Evolutionary conservation across 352 stramenopile species (phyloP).

Genomic region (Phytophthora idaei): DNA sequence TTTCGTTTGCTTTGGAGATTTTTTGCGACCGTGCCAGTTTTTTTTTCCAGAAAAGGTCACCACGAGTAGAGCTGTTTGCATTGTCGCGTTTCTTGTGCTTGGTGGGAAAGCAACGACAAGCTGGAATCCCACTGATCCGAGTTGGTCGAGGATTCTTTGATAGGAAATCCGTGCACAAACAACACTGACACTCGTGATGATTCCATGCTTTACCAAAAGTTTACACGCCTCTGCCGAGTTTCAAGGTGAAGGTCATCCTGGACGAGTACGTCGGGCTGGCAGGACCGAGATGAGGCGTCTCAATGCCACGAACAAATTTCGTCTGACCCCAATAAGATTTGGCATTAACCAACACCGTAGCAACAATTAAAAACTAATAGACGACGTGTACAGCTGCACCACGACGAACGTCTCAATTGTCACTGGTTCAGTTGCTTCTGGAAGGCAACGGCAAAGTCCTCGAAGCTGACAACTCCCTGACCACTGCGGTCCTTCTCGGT

Average conservation of each 20-base stretch:
- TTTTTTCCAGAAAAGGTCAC: slow-evolving; percentile 39
- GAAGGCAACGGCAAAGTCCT: slow-evolving; percentile 50
- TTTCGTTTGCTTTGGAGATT: not conserved
- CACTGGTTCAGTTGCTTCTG: slow-evolving; percentile 4
- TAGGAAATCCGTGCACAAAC: slow-evolving; percentile 37
- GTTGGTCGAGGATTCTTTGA: slow-evolving; percentile 21
- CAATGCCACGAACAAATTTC: no score
- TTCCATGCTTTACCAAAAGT: no score
- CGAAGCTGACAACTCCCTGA: slow-evolving; percentile 46
- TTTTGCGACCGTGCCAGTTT: slow-evolving; percentile 19
- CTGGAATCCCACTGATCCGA: slow-evolving; percentile 29
- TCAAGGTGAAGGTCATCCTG: no score
- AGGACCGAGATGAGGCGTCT: no score
- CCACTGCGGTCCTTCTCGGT: slow-evolving; percentile 52
- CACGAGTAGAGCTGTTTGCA: not conserved
- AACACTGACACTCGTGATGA: slow-evolving; percentile 19
- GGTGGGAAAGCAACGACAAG: slow-evolving; percentile 34
- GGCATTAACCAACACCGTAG: no score
- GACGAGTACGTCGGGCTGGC: no score
- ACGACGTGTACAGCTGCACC: no score
- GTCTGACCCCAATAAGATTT: no score
- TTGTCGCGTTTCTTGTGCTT: slow-evolving; percentile 6
- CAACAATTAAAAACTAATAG: no score
- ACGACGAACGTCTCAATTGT: not conserved
- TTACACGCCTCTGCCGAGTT: no score